Percentiles rank a stretch among this genome's conserved stretches.
Conservation (phyloP, 2,329 filamentous ascomycete genomes). For the Verticillium alfalfae region DNA sequence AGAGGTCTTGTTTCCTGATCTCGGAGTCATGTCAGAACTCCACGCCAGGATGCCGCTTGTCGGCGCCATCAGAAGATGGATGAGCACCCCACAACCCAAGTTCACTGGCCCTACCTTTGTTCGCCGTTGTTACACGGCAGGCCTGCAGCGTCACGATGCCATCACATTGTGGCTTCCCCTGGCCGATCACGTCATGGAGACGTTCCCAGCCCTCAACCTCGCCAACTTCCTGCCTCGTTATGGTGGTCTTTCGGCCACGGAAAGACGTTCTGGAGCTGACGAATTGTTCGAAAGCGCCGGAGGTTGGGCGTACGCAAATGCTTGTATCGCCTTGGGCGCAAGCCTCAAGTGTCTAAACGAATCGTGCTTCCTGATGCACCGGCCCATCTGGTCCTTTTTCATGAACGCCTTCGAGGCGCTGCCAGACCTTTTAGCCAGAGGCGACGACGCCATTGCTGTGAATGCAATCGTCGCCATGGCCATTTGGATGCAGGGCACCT, state of each 20-base stretch:
- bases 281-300: constrained; percentile 6
- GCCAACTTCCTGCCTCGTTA: constrained; percentile 4
- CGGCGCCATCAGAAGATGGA: constrained; percentile 2
- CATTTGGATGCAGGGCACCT: constrained; percentile 8
- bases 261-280: not conserved
- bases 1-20: not conserved
- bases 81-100: constrained; percentile 4
- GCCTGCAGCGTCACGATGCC: constrained; percentile 4
- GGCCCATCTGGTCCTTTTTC: constrained; percentile 8
- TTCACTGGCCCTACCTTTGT: constrained; percentile 9
- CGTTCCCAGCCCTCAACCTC: constrained; percentile 8
- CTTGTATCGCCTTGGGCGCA: constrained; percentile 3
- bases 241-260: not conserved
- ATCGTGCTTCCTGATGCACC: constrained; percentile 5
- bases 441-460: constrained; percentile 4
- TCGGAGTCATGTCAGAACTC: not conserved
- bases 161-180: constrained; percentile 7
- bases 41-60: constrained; percentile 5
- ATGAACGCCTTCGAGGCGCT: constrained; percentile 8
- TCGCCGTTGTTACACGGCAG: constrained; percentile 6
- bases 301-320: constrained; percentile 9
- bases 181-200: constrained; percentile 1
- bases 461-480: constrained; percentile 8
- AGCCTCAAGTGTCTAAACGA: constrained; percentile 7
- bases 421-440: constrained; percentile 5